Evolutionary conservation across 495 filamentous ascomycete species (phyloP).

Genomic region (Thozetella sp.): DNA sequence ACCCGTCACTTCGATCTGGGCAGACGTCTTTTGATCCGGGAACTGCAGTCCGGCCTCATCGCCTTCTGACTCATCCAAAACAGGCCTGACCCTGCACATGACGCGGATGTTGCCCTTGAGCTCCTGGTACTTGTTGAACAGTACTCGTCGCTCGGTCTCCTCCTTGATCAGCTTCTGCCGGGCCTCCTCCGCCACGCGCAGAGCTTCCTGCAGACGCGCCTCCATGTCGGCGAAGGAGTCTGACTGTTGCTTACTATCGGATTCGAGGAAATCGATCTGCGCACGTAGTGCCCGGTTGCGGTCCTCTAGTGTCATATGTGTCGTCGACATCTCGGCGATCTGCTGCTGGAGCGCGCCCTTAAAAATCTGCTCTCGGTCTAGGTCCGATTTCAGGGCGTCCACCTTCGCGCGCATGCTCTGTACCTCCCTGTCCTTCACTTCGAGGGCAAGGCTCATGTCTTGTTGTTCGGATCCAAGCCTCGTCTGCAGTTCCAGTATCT

Average conservation of each 20-base stretch:
- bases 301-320: slow-evolving; percentile 69
- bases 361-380: slow-evolving; percentile 54
- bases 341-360: slow-evolving; percentile 40
- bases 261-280: slow-evolving; percentile 85
- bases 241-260: slow-evolving; percentile 82
- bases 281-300: slow-evolving; percentile 73
- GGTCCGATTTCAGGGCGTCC: slow-evolving; percentile 54
- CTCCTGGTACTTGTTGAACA: slow-evolving; percentile 98
- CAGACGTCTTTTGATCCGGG: slow-evolving; percentile 78
- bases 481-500: slow-evolving; percentile 65
- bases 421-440: slow-evolving; percentile 63
- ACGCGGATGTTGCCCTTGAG: slow-evolving; percentile 99
- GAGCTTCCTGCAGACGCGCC: slow-evolving; percentile 73
- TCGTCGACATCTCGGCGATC: slow-evolving; percentile 63
- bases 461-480: slow-evolving; percentile 65
- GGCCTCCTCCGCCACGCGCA: slow-evolving; percentile 64
- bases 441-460: slow-evolving; percentile 61
- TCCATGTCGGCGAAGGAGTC: slow-evolving; percentile 78
- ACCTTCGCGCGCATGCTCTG: slow-evolving; percentile 52
- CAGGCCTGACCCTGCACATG: slow-evolving; percentile 94
- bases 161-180: slow-evolving; percentile 87
- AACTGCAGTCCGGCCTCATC: slow-evolving; percentile 72
- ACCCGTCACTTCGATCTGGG: slow-evolving; percentile 83
- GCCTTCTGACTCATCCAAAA: slow-evolving; percentile 56
- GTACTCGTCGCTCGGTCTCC: slow-evolving; percentile 85